Evolutionary conservation across 768 basidiomycete species (phyloP), one percentile per base, ranked within the genome.

Genomic region (Leccinum subgranulosum): DNA sequence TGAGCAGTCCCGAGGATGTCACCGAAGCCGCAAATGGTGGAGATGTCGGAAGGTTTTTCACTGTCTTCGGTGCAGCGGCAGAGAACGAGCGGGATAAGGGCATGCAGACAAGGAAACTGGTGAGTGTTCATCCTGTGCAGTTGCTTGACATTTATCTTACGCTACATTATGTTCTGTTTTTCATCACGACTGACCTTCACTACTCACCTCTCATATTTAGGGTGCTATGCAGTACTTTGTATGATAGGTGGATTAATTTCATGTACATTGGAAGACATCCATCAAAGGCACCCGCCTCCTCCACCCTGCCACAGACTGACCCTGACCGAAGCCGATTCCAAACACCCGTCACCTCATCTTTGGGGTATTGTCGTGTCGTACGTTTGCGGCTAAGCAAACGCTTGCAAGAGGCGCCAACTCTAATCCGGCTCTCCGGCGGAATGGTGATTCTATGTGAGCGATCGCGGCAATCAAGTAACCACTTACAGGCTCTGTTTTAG

Each of bases 61-160:
- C 82, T 15, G 91, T 93, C 17, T 97, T 90, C 64, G 86, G 85
- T 41, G 92, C 94, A 1, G 94, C 94, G 1, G 81, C 81, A 62
- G 94, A 96, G 80, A 97, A 97, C 66, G 87, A 91, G 67, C 77
- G 86, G 59, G 94, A 96, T 73, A 82, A 85, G 65, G 87, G 86
- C 41, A 86, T 87, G 76, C 87, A 87, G 67, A 81, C 84, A 39
- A 76, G 90, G 69, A 81, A 85, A 64, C 75, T 87, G 80, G 93
- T 92, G 67, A 70, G 88, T 56, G 15, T 43, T 23, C 31, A 7
- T 39, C 29, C 14, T 33, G 14, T 14, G 12, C 12, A 33, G 12
- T 33, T 33, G 33, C 33, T 33, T 33, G 12, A 11, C 39, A 19
- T 19, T 10, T 21, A 19, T 41, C n/a, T 10, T 2, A 5, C 17